phyloP scores from a whole-genome alignment of 345 rosid genomes.

The Theobroma cacao region DNA sequence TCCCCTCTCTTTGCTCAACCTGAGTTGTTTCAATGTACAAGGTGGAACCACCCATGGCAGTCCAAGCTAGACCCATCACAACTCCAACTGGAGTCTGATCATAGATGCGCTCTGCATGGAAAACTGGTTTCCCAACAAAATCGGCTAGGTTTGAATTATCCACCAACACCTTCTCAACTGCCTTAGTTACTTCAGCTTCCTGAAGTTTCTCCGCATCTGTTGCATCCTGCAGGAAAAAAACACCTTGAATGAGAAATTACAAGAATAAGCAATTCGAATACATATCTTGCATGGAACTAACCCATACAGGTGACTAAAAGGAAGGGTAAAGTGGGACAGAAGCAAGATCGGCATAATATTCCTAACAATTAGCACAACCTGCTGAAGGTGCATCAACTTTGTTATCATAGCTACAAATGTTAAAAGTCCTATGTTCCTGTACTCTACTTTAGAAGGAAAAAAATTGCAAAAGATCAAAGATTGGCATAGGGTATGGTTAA shows the following conservation, averaged over 20 bases:
- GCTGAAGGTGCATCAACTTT: no score
- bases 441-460: background rate
- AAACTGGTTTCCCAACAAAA: slow-evolving; percentile 92
- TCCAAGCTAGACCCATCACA: slow-evolving; percentile 99
- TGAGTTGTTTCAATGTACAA: slow-evolving; percentile 87
- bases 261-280: background rate
- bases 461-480: background rate
- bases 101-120: slow-evolving; percentile 93
- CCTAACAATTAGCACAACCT: background rate
- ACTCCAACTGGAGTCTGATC: slow-evolving; percentile 90
- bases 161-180: slow-evolving; percentile 59
- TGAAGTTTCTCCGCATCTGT: slow-evolving; percentile 29
- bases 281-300: no score
- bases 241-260: background rate
- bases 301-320: no score
- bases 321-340: background rate
- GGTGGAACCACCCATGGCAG: slow-evolving; percentile 99
- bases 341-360: background rate
- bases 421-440: background rate
- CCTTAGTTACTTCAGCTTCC: slow-evolving; percentile 34
- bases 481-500: background rate
- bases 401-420: background rate
- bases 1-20: slow-evolving; percentile 88
- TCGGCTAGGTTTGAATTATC: slow-evolving; percentile 64
- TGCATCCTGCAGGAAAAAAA: slow-evolving; percentile 36